phyloP scores from a whole-genome alignment of 257 asterid genomes.

The Pogostemon cablin region DNA sequence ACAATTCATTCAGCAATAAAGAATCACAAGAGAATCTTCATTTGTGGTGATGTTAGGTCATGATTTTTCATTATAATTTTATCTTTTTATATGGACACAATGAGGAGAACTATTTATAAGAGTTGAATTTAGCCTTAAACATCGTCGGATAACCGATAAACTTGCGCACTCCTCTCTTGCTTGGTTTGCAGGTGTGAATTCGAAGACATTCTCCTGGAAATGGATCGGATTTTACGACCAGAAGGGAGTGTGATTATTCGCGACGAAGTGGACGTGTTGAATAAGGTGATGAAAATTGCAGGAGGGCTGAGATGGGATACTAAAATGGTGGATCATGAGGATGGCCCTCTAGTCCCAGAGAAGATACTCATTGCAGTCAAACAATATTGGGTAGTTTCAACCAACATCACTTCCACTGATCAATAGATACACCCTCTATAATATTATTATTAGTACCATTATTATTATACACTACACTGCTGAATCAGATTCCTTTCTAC shows the following conservation, averaged over 20 bases:
- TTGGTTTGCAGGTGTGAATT: conserved; percentile 63
- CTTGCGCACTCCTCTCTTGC: too few species aligned
- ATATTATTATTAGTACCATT: neutral
- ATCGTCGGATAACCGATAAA: too few species aligned
- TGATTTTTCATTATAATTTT: too few species aligned
- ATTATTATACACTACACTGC: neutral
- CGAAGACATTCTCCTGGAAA: conserved; percentile 84
- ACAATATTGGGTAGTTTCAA: conserved; percentile 58
- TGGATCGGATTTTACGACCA: conserved; percentile 86
- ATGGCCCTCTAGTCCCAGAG: conserved; percentile 89
- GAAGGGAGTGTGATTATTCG: conserved; percentile 76
- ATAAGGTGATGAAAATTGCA: conserved; percentile 68
- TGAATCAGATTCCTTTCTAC: too few species aligned
- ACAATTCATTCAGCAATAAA: too few species aligned
- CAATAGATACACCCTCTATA: conserved; percentile 37
- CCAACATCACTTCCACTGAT: conserved; percentile 43
- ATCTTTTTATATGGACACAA: too few species aligned
- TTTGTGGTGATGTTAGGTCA: too few species aligned
- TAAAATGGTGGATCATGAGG: conserved; percentile 83
- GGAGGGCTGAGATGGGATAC: conserved; percentile 84
- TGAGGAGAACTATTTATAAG: too few species aligned
- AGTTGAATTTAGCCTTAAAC: too few species aligned
- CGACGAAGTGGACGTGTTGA: conserved; percentile 76
- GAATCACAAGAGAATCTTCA: too few species aligned
- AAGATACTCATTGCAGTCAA: conserved; percentile 74